Percentiles rank a stretch among this genome's conserved stretches.
phyloP scores from a whole-genome alignment of 169 alveolate species.

The Plasmodium coatneyi region DNA sequence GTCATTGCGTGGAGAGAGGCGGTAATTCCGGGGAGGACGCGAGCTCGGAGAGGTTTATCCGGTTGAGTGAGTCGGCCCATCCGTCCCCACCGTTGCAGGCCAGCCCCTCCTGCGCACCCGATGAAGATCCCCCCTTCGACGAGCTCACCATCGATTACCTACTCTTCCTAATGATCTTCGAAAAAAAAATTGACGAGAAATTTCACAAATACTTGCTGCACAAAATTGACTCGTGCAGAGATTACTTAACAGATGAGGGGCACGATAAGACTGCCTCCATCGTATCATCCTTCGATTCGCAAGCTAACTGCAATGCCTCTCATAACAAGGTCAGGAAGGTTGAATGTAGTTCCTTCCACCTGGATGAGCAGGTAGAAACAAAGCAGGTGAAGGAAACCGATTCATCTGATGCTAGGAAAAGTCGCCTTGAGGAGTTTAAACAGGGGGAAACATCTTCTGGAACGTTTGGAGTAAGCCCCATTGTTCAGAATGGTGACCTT shows the following conservation, averaged over 20 bases:
- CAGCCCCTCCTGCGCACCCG: not conserved
- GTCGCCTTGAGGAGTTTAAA: not conserved
- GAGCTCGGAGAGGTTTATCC: not conserved
- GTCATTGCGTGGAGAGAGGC: not conserved
- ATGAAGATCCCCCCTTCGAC: conserved; percentile 12
- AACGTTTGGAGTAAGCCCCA: not conserved
- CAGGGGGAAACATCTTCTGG: not conserved
- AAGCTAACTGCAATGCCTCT: not conserved
- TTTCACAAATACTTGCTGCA: conserved; percentile 29
- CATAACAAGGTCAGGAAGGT: not conserved
- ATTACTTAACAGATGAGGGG: not conserved
- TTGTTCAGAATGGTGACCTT: not conserved
- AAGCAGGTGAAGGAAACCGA: not conserved
- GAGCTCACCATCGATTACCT: conserved; percentile 64
- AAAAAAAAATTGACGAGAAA: conserved; percentile 34
- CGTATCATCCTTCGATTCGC: not conserved
- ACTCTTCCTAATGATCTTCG: conserved; percentile 57
- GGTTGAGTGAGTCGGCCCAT: not conserved
- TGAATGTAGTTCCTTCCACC: not conserved
- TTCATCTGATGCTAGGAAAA: not conserved
- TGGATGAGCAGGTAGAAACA: not conserved
- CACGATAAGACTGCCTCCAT: not conserved
- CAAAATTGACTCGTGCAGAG: conserved; percentile 15
- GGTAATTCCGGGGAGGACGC: too few species aligned
- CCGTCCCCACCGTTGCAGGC: not conserved